Conservation (phyloP, 768 basidiomycete species). For the Astraeus odoratus region DNA sequence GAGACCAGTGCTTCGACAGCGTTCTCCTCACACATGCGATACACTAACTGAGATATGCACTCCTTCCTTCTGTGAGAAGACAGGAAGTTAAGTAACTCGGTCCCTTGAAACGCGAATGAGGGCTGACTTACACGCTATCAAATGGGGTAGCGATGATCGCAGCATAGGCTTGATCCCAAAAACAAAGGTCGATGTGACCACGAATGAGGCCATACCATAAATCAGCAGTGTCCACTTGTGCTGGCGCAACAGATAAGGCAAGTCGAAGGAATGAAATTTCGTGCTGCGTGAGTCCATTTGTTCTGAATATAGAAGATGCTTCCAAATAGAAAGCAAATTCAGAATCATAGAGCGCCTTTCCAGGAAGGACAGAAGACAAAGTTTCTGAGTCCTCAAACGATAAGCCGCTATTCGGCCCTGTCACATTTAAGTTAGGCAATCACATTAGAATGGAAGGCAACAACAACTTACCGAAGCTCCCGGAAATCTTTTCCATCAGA, state of each 20-base stretch:
- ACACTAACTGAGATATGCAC: slow-evolving; percentile 73
- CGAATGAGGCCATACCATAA: slow-evolving; percentile 78
- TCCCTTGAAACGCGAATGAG: slow-evolving; percentile 4
- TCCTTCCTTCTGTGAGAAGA: slow-evolving; percentile 61
- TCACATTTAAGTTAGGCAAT: slow-evolving; percentile 6
- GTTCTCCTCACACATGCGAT: slow-evolving; percentile 88
- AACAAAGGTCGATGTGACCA: slow-evolving; percentile 62
- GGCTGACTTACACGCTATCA: slow-evolving; percentile 63
- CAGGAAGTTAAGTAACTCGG: slow-evolving; percentile 5
- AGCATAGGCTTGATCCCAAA: slow-evolving; percentile 86
- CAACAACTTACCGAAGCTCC: slow-evolving; percentile 58
- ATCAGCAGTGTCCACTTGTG: slow-evolving; percentile 48
- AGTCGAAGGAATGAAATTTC: slow-evolving; percentile 73
- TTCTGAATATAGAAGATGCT: slow-evolving; percentile 67
- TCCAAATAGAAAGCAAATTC: slow-evolving; percentile 75
- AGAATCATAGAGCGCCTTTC: slow-evolving; percentile 47
- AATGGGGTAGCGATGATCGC: slow-evolving; percentile 68
- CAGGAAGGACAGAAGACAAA: slow-evolving; percentile 54
- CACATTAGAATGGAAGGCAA: not conserved
- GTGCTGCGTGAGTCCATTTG: slow-evolving; percentile 43
- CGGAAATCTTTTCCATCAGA: slow-evolving; percentile 67
- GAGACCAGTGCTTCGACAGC: slow-evolving; percentile 71
- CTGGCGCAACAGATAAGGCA: slow-evolving; percentile 65
- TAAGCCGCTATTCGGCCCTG: slow-evolving; percentile 44
- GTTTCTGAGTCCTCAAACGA: slow-evolving; percentile 59